Percentiles rank a stretch among this genome's conserved stretches.
These are phyloP conservation scores for Aspergillus ruber DNA, from an alignment of 2,329 filamentous ascomycete genomes.

Conservation along the genomic window DNA sequence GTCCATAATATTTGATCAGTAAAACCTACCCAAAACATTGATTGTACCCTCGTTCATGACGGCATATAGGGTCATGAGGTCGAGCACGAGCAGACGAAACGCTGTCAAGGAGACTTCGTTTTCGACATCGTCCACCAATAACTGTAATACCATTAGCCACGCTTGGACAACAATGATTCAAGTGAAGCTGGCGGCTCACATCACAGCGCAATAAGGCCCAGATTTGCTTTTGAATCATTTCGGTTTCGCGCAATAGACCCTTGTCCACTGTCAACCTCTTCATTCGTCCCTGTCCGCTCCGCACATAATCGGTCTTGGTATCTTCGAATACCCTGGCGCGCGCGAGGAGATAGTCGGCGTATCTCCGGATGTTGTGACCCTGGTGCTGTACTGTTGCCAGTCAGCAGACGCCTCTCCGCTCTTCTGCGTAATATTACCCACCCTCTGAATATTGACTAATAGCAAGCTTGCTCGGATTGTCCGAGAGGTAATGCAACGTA, in stretches of 20 bases:
- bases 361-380: constrained; percentile 87
- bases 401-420: constrained; percentile 29
- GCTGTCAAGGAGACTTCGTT: constrained; percentile 96
- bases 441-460: constrained; percentile 90
- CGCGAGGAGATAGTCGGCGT: constrained; percentile 78
- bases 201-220: constrained; percentile 81
- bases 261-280: constrained; percentile 87
- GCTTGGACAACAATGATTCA: neutral
- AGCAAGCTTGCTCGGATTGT: constrained; percentile 74
- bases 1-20: neutral
- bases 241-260: constrained; percentile 83
- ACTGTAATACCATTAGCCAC: constrained; percentile 43
- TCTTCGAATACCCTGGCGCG: constrained; percentile 75
- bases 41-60: constrained; percentile 96
- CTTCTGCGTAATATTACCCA: constrained; percentile 42
- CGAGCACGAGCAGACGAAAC: constrained; percentile 83
- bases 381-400: constrained; percentile 71
- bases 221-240: constrained; percentile 83
- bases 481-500: constrained; percentile 75
- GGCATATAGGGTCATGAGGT: constrained; percentile 84
- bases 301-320: constrained; percentile 84
- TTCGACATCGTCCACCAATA: constrained; percentile 80
- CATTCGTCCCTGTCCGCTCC: constrained; percentile 71
- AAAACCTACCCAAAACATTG: constrained; percentile 73
- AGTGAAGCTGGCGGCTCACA: constrained; percentile 47